Evolutionary conservation across 140 eudicot species (phyloP).

Genomic region (Stevia rebaudiana): DNA sequence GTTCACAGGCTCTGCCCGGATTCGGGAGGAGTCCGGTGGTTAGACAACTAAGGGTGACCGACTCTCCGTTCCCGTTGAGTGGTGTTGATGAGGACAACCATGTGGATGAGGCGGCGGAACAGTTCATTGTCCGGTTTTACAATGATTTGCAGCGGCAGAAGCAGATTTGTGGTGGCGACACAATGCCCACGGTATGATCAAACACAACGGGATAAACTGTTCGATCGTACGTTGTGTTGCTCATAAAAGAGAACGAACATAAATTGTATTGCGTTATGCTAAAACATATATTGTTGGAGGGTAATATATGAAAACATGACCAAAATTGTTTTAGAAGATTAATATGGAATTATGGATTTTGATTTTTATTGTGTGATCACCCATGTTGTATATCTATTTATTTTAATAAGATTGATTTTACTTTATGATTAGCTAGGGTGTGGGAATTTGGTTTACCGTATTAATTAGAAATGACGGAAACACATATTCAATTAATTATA

Average conservation of each 20-base stretch:
- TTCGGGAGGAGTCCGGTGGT: constrained; percentile 34
- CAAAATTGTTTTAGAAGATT: not conserved
- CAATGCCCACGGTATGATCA: not conserved
- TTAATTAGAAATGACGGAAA: no score
- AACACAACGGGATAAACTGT: not conserved
- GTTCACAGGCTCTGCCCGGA: constrained; percentile 34
- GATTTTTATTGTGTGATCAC: no score
- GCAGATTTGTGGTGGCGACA: constrained; percentile 7
- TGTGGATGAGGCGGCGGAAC: constrained; percentile 62
- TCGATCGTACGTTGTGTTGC: not conserved
- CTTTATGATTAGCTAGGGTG: no score
- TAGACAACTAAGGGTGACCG: constrained; percentile 49
- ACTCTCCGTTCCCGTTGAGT: constrained; percentile 47
- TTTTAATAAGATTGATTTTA: no score
- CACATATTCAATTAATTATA: no score
- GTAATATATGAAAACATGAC: not conserved
- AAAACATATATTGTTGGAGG: not conserved
- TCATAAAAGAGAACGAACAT: not conserved
- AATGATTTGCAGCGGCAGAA: constrained; percentile 38
- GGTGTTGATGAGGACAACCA: constrained; percentile 19
- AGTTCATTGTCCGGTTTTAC: constrained; percentile 47
- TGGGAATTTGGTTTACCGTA: no score
- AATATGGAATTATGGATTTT: no score
- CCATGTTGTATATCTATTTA: no score
- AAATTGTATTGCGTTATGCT: not conserved